Percentiles rank a stretch among this genome's conserved stretches.
Evolutionary conservation across 2,329 filamentous ascomycete species (phyloP).

Genomic region (Xylariaceae sp.): DNA sequence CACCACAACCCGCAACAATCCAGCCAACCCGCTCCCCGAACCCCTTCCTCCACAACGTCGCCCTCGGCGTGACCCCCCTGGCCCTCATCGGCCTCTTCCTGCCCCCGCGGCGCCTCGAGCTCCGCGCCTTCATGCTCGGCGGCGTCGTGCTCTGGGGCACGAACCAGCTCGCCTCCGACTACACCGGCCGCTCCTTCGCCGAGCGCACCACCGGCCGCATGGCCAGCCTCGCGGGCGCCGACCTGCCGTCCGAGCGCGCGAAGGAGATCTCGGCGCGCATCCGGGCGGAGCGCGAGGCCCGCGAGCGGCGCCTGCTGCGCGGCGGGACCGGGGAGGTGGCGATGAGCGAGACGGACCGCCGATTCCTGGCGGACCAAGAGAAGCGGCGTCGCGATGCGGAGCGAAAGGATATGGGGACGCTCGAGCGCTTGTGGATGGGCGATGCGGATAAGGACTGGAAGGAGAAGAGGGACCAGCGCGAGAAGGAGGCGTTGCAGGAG

Average conservation of each 20-base stretch:
- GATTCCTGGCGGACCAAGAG: not conserved
- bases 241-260: conserved; percentile 51
- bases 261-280: conserved; percentile 27
- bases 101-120: conserved; percentile 47
- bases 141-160: conserved; percentile 48
- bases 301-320: conserved; percentile 2
- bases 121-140: conserved; percentile 47
- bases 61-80: conserved; percentile 43
- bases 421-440: conserved; percentile 54
- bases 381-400: conserved; percentile 3
- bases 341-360: conserved; percentile 1
- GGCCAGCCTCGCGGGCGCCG: conserved; percentile 41
- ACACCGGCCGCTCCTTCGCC: conserved; percentile 50
- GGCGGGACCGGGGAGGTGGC: conserved; percentile 21
- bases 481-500: conserved; percentile 49
- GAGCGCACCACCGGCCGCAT: conserved; percentile 42
- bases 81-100: conserved; percentile 44
- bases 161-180: conserved; percentile 53
- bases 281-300: conserved; percentile 14
- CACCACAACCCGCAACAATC: conserved; percentile 5
- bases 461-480: conserved; percentile 46
- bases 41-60: conserved; percentile 41
- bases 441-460: conserved; percentile 51
- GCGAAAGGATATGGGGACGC: conserved; percentile 18
- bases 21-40: conserved; percentile 19